Conservation (phyloP, 2,329 filamentous ascomycete genomes). For the Ophiostoma perfectum region DNA sequence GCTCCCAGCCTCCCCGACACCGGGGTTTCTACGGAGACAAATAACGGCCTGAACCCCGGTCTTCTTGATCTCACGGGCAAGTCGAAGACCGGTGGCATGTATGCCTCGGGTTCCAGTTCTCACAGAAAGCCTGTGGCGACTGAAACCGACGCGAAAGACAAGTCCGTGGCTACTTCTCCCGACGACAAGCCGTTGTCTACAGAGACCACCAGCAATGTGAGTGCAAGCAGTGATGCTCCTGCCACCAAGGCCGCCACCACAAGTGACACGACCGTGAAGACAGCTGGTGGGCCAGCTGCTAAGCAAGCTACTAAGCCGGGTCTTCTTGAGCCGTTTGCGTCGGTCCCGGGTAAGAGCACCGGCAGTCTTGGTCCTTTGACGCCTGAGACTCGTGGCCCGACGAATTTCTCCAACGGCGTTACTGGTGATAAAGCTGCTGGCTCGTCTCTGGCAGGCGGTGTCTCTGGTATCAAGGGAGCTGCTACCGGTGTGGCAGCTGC, state of each 20-base stretch:
- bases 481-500: neutral
- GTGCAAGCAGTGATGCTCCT: too few relatives aligned
- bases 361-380: neutral
- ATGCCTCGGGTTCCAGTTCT: too few relatives aligned
- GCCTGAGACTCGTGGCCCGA: too few relatives aligned
- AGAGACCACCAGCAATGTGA: neutral
- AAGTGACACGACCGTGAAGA: neutral
- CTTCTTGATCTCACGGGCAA: slow-evolving; percentile 8
- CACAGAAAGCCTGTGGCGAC: too few relatives aligned
- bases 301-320: neutral
- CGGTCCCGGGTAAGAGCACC: neutral
- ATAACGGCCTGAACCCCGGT: neutral
- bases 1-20: neutral
- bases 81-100: neutral
- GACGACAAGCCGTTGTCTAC: too few relatives aligned
- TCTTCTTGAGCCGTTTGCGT: neutral
- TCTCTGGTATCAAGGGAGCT: neutral
- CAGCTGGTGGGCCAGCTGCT: neutral
- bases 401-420: neutral
- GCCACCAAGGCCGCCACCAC: neutral
- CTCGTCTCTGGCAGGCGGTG: neutral
- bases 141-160: neutral
- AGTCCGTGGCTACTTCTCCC: neutral
- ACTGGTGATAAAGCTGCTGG: neutral
- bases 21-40: neutral